Percentiles rank a stretch among this genome's conserved stretches.
These are phyloP conservation scores for Wallacemonas rigidus DNA, from an alignment of 208 protist species.

Conservation along the genomic window DNA sequence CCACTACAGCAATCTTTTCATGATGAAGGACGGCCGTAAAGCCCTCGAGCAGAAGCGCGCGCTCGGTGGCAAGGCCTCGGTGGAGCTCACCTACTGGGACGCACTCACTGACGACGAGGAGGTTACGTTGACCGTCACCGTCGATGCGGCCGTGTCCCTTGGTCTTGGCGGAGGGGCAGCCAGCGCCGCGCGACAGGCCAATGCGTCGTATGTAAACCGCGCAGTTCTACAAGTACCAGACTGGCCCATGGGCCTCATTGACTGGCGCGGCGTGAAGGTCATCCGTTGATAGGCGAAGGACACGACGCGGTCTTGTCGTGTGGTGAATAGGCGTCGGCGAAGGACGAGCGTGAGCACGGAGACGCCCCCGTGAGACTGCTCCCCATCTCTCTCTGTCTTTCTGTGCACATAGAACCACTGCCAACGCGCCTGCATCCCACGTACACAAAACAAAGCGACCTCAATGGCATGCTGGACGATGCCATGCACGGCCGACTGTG, in stretches of 20 bases:
- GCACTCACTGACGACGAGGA: slow-evolving; percentile 54
- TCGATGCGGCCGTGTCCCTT: slow-evolving; percentile 14
- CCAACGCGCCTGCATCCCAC: too few species aligned
- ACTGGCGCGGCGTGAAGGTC: slow-evolving; percentile 63
- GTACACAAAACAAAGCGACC: too few species aligned
- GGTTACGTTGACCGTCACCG: slow-evolving; percentile 46
- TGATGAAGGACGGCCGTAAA: slow-evolving; percentile 64
- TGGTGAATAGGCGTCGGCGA: too few species aligned
- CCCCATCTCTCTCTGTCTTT: too few species aligned
- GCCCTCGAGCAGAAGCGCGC: slow-evolving; percentile 55
- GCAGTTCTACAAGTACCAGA: slow-evolving; percentile 55
- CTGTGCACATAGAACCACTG: too few species aligned
- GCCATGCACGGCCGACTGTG: too few species aligned
- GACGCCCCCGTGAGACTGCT: too few species aligned
- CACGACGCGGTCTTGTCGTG: too few species aligned
- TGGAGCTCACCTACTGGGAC: slow-evolving; percentile 79
- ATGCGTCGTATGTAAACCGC: slow-evolving; percentile 44
- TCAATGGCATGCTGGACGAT: too few species aligned
- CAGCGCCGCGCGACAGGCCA: slow-evolving; percentile 5
- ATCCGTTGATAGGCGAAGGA: neutral
- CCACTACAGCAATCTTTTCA: slow-evolving; percentile 73
- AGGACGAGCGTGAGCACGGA: too few species aligned
- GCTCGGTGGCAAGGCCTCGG: slow-evolving; percentile 39
- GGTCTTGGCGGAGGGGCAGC: slow-evolving; percentile 18
- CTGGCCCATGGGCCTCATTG: slow-evolving; percentile 50